Conservation (phyloP, 495 filamentous ascomycete genomes). For the Aspergillus heteromorphus region DNA sequence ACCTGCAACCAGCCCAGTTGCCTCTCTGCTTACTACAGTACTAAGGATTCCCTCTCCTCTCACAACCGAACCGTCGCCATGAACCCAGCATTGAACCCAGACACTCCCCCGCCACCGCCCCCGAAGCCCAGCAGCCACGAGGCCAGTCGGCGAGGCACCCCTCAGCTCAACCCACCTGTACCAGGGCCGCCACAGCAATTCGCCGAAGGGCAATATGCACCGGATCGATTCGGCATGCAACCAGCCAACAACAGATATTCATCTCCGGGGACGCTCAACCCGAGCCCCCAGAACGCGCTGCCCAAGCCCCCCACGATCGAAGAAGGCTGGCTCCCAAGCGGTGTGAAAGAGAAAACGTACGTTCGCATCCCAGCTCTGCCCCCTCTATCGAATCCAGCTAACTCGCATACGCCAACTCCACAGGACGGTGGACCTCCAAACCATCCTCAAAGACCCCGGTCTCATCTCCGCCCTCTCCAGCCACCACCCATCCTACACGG, state of each 20-base stretch:
- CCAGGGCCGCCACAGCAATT: constrained; percentile 28
- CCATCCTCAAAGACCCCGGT: constrained; percentile 53
- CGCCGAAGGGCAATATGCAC: constrained; percentile 20
- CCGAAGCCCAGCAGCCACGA: constrained; percentile 69
- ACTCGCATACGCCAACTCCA: constrained; percentile 33
- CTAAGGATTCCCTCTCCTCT: not conserved
- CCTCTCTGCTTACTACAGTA: not conserved
- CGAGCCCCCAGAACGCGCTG: constrained; percentile 12
- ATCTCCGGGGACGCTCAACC: constrained; percentile 10
- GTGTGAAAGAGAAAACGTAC: constrained; percentile 72
- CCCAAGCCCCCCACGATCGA: constrained; percentile 36
- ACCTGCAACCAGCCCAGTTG: not conserved
- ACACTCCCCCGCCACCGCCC: constrained; percentile 63
- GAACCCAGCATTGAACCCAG: constrained; percentile 34
- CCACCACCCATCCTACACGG: constrained; percentile 54
- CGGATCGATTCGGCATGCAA: constrained; percentile 15
- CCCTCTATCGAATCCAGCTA: not conserved
- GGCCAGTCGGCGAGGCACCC: constrained; percentile 61
- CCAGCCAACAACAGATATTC: constrained; percentile 14
- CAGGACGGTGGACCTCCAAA: constrained; percentile 56
- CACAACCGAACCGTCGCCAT: constrained; percentile 12
- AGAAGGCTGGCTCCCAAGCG: constrained; percentile 61
- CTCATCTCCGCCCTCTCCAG: constrained; percentile 60
- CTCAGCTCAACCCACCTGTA: constrained; percentile 31
- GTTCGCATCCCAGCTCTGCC: constrained; percentile 5